A percentile compares a stretch with the other conserved stretches of the same genome.
phyloP scores from a whole-genome alignment of 495 filamentous ascomycete species.

The Neurospora tetraspora region DNA sequence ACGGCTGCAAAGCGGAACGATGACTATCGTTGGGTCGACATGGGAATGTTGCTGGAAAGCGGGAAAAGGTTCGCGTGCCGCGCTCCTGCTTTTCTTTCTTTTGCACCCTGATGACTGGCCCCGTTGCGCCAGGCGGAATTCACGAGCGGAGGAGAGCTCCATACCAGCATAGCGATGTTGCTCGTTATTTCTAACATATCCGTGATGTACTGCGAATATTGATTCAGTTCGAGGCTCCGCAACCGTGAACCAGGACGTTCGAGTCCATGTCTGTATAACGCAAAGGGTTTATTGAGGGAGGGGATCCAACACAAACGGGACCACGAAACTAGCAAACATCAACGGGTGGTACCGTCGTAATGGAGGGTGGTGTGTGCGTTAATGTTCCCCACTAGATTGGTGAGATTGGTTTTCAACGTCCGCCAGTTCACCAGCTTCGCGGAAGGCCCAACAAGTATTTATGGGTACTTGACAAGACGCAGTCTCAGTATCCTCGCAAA shows the following conservation, averaged over 20 bases:
- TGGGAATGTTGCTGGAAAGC: slow-evolving; percentile 18
- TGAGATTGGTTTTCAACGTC: not conserved
- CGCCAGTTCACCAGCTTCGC: not conserved
- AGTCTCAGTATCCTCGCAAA: not conserved
- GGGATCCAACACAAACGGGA: slow-evolving; percentile 8
- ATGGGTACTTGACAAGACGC: not conserved
- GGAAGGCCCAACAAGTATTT: not conserved
- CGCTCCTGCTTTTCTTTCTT: slow-evolving; percentile 4
- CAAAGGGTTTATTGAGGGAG: slow-evolving; percentile 1
- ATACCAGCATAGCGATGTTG: slow-evolving; percentile 11
- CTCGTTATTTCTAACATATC: slow-evolving; percentile 10
- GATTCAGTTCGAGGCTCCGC: slow-evolving; percentile 17
- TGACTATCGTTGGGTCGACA: slow-evolving; percentile 12
- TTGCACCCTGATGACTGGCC: slow-evolving; percentile 3
- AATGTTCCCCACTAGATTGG: not conserved
- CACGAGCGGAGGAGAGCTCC: not conserved
- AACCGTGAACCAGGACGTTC: slow-evolving; percentile 11
- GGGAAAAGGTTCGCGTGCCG: slow-evolving; percentile 13
- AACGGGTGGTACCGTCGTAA: not conserved
- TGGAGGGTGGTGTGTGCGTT: not conserved
- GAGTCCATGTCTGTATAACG: slow-evolving; percentile 6
- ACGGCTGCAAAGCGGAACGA: slow-evolving; percentile 15
- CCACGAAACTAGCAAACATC: slow-evolving; percentile 7
- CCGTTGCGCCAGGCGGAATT: slow-evolving; percentile 7
- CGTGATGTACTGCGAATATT: slow-evolving; percentile 14